Base-by-base conservation (phyloP, 441 rosid species). In the Bocquillonia castaneifolia region DNA sequence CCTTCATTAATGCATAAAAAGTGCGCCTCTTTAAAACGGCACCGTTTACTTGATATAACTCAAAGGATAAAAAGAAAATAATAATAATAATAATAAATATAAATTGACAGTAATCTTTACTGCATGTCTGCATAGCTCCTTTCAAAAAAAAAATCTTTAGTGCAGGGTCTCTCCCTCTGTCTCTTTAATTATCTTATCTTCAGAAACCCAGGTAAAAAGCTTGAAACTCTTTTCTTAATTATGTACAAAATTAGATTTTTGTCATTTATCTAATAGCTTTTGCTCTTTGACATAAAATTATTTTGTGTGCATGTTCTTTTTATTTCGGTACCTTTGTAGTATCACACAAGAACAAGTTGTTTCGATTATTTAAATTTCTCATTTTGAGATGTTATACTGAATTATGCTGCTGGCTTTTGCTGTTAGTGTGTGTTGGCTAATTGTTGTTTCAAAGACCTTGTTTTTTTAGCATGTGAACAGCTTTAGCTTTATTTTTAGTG, bases 381-480 rank as follows among this genome's bases (percentile, higher is more conserved):
- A 5, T 8, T 61, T 26, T 42, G 52, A 62, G 53, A 36, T 31
- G 25, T 17, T 62, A 12, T 10, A 22, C 37, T 14, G 52, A 44
- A 8, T 54, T 29, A 3, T 71, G 36, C 25, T 14, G 50, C 29
- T 65, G 72, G 65, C 15, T 61, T 36, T 20, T 71, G 71, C 57
- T 71, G 22, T 64, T 29, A 2, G 12, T 48, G 10, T 4, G 12
- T 48, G 10, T 4, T 34, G 67, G 32, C 50, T 61, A 34, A 15
- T 73, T 36, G 14, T 72, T 70, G 61, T 28, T 61, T 63, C 61
- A 51, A 45, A 59, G 29, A 31, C 36, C 31, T 56, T 60, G 28
- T 37, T n/a, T n/a, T n/a, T n/a, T n/a, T n/a, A n/a, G n/a, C n/a
- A n/a, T 57, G 45, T 68, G 42, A 64, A 51, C 31, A 31, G 56